These are phyloP conservation scores for Hypsizygus ulmarius DNA, from an alignment of 1,284 basidiomycete species.

Conservation along the genomic window DNA sequence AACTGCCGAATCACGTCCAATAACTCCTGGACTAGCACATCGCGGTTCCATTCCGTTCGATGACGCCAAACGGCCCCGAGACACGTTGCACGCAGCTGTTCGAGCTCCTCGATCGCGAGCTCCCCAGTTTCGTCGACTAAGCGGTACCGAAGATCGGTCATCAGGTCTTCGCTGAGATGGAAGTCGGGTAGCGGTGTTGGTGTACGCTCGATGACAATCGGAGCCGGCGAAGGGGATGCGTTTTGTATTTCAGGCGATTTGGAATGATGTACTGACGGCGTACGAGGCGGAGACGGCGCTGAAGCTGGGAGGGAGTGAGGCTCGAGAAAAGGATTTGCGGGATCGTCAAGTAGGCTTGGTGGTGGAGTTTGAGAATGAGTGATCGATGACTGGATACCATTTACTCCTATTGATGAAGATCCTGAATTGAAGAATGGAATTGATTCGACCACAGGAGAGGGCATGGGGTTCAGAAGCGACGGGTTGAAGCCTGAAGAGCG, in stretches of 20 bases:
- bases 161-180: constrained; percentile 45
- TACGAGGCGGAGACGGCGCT: constrained; percentile 14
- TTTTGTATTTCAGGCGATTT: constrained; percentile 26
- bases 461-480: constrained; percentile 54
- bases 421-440: constrained; percentile 9
- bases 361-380: constrained; percentile 1
- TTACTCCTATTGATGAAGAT: background rate
- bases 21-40: constrained; percentile 60
- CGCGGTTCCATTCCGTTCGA: constrained; percentile 82
- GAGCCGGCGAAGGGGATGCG: constrained; percentile 26
- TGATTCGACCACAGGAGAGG: constrained; percentile 28
- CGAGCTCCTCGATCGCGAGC: constrained; percentile 85
- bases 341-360: constrained; percentile 5
- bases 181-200: constrained; percentile 71
- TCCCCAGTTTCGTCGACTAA: constrained; percentile 52
- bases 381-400: too few species aligned
- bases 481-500: constrained; percentile 50
- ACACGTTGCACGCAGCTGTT: constrained; percentile 86
- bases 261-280: constrained; percentile 19
- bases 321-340: constrained; percentile 19
- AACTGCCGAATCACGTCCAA: constrained; percentile 55
- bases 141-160: constrained; percentile 45
- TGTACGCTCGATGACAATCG: constrained; percentile 53
- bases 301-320: constrained; percentile 10
- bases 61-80: constrained; percentile 81